phyloP scores from a whole-genome alignment of 73 alveolate genomes.

The Urostyla sp. region DNA sequence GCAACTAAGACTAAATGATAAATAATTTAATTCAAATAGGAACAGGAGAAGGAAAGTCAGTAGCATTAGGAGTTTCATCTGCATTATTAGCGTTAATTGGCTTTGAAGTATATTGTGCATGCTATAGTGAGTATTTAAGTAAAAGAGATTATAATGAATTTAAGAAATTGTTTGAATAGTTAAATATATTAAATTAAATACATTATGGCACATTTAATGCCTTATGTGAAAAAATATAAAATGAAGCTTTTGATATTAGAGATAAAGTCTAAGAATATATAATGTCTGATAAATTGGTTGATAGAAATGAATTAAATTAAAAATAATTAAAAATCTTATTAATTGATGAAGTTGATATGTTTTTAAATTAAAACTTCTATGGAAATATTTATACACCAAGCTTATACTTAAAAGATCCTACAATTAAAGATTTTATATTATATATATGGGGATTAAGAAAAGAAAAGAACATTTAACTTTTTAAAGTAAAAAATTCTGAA shows the following conservation, averaged over 20 bases:
- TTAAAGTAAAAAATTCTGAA: not conserved
- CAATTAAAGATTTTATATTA: not conserved
- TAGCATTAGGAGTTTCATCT: conserved; percentile 58
- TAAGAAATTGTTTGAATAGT: conserved; percentile 12
- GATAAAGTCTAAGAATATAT: not conserved
- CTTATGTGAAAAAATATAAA: conserved; percentile 27
- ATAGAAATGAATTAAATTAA: too few species aligned
- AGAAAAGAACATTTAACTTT: not conserved
- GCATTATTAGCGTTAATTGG: conserved; percentile 65
- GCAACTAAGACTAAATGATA: too few species aligned
- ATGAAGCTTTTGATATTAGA: conserved; percentile 9
- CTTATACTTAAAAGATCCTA: not conserved
- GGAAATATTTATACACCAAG: not conserved
- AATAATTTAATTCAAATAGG: conserved; percentile 58
- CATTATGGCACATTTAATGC: conserved; percentile 53
- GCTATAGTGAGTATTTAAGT: conserved; percentile 58
- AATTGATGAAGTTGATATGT: conserved; percentile 73
- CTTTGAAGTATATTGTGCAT: conserved; percentile 43
- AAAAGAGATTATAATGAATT: conserved; percentile 56
- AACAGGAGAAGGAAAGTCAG: conserved; percentile 77
- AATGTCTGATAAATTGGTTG: not conserved
- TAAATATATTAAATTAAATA: conserved; percentile 14
- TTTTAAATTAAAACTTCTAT: conserved; percentile 35
- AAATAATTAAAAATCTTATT: conserved; percentile 21
- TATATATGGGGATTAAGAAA: not conserved